A percentile compares a stretch with the other conserved stretches of the same genome.
These are phyloP conservation scores for Penicillium sp. DNA, from an alignment of 2,329 filamentous ascomycete species.

Conservation along the genomic window DNA sequence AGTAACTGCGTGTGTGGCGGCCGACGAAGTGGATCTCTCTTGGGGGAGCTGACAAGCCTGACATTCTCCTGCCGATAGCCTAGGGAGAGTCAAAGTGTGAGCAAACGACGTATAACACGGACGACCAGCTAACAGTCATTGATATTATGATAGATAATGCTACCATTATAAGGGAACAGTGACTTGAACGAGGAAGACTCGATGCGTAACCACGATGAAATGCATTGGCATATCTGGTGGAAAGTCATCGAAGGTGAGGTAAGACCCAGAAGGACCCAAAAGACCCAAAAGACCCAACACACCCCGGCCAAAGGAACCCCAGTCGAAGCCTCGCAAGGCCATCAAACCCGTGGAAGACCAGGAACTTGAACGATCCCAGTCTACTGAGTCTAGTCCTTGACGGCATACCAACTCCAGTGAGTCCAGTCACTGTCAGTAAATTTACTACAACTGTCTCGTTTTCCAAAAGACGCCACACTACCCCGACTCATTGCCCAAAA, in stretches of 20 bases:
- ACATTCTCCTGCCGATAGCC: slow-evolving; percentile 8
- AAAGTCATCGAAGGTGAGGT: neutral
- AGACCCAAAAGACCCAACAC: neutral
- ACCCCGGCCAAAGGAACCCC: neutral
- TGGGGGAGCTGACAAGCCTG: slow-evolving; percentile 3
- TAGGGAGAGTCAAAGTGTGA: neutral
- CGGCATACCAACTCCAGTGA: neutral
- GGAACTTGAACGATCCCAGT: slow-evolving; percentile 5
- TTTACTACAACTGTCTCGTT: neutral
- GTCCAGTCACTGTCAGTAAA: no score
- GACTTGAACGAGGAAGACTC: neutral
- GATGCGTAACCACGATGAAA: neutral
- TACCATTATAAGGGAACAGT: neutral
- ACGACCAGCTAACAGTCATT: neutral
- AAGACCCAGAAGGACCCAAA: neutral
- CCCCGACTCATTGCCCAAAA: slow-evolving; percentile 6
- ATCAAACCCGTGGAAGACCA: slow-evolving; percentile 2
- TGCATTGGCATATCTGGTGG: neutral
- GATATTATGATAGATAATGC: neutral
- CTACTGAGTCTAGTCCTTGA: neutral
- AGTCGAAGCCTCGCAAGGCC: neutral
- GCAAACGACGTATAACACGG: neutral
- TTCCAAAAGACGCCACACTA: neutral
- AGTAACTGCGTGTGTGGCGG: slow-evolving; percentile 19
- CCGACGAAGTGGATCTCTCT: slow-evolving; percentile 16